Percentiles rank a stretch among this genome's conserved stretches.
phyloP scores from a whole-genome alignment of 306 rosid genomes.

The Lathyrus oleraceus region DNA sequence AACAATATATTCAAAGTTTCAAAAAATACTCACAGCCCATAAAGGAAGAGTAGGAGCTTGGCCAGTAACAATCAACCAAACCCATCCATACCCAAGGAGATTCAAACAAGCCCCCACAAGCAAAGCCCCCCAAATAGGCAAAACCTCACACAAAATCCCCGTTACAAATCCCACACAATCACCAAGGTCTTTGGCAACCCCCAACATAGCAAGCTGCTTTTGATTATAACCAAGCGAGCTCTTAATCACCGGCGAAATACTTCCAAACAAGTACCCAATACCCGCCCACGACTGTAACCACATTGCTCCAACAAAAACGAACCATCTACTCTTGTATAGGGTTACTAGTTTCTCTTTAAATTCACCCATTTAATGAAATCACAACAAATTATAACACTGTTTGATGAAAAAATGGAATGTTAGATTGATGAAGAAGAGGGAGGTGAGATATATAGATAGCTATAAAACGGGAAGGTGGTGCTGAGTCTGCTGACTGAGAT shows the following conservation, averaged over 20 bases:
- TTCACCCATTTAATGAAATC: conserved; percentile 34
- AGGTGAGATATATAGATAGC: no score
- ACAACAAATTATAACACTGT: not conserved
- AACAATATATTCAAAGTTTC: not conserved
- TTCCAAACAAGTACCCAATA: conserved; percentile 80
- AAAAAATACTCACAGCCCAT: conserved; percentile 68
- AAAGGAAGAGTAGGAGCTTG: conserved; percentile 58
- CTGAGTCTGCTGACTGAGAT: no score
- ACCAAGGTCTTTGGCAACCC: conserved; percentile 92
- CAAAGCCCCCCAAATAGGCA: conserved; percentile 74
- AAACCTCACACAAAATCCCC: conserved; percentile 67
- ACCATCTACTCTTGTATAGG: conserved; percentile 70
- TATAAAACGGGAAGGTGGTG: no score
- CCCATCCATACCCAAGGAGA: conserved; percentile 79
- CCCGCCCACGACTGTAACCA: conserved; percentile 98
- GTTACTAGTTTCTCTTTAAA: conserved; percentile 48
- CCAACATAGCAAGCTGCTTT: conserved; percentile 65
- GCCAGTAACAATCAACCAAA: conserved; percentile 76
- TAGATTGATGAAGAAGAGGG: not conserved
- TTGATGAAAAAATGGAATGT: not conserved
- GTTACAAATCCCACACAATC: conserved; percentile 82
- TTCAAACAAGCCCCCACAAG: conserved; percentile 71
- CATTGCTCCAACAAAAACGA: conserved; percentile 92
- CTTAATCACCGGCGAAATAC: conserved; percentile 82
- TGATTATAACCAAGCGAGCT: conserved; percentile 67